Percentiles rank a stretch among this genome's conserved stretches.
Conservation (phyloP, 129 eudicot genomes). For the Escallonia rubra region DNA sequence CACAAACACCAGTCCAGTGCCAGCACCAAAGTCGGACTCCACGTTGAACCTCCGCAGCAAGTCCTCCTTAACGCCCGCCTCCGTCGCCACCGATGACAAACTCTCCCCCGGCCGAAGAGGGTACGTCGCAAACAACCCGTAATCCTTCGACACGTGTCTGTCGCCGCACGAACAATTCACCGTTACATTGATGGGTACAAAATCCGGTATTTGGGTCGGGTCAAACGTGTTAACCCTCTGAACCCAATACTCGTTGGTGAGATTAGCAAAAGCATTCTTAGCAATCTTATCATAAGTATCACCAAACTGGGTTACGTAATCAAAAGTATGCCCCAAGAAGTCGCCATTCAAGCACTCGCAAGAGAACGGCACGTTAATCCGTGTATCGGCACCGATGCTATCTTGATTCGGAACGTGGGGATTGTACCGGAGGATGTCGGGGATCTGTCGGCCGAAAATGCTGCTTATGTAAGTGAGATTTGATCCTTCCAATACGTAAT, state of each 20-base stretch:
- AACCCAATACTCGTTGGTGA: constrained; percentile 50
- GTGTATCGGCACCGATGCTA: constrained; percentile 34
- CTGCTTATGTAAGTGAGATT: constrained; percentile 62
- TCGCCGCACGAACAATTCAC: constrained; percentile 82
- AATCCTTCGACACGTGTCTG: constrained; percentile 42
- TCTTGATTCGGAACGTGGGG: constrained; percentile 29
- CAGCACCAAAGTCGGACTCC: constrained; percentile 33
- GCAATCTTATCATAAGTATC: constrained; percentile 62
- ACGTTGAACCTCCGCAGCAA: constrained; percentile 49
- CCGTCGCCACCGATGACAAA: constrained; percentile 28
- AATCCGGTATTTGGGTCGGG: constrained; percentile 42
- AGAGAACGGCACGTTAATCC: constrained; percentile 61
- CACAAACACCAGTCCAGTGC: constrained; percentile 46
- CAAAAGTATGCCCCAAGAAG: constrained; percentile 61
- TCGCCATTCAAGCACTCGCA: constrained; percentile 66
- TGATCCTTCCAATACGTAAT: constrained; percentile 44
- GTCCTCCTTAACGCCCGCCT: constrained; percentile 25
- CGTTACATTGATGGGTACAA: constrained; percentile 46
- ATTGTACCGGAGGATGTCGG: constrained; percentile 41
- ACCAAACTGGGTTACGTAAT: constrained; percentile 31
- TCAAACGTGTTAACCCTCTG: constrained; percentile 43
- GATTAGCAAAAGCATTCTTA: constrained; percentile 37
- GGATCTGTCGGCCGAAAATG: constrained; percentile 26
- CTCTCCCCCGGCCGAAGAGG: constrained; percentile 49
- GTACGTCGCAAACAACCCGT: constrained; percentile 62